Evolutionary conservation across 2,329 filamentous ascomycete species (phyloP).

Genomic region (Hymenoscyphus salicellus): DNA sequence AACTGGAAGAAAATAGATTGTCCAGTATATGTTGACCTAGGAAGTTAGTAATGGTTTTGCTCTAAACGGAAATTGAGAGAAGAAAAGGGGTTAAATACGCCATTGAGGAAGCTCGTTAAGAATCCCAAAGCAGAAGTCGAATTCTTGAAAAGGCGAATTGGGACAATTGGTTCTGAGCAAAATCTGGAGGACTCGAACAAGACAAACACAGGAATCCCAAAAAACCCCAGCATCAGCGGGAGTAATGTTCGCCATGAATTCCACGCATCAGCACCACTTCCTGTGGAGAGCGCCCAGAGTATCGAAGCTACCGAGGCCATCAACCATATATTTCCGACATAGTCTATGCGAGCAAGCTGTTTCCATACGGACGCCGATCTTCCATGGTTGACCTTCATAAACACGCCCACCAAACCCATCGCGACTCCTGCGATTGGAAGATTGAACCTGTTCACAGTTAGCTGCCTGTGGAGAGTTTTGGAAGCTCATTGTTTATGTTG

Average conservation of each 20-base stretch:
- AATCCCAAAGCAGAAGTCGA: slow-evolving; percentile 6
- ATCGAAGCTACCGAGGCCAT: background rate
- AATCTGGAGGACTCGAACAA: slow-evolving; percentile 13
- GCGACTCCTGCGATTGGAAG: background rate
- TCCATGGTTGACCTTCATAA: slow-evolving; percentile 1
- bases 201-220: slow-evolving; percentile 7
- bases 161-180: slow-evolving; percentile 8
- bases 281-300: background rate
- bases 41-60: background rate
- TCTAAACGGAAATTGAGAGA: background rate
- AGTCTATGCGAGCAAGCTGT: background rate
- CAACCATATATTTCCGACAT: background rate
- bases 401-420: background rate
- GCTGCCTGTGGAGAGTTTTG: no score
- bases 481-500: no score
- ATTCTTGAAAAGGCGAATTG: slow-evolving; percentile 11
- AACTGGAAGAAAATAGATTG: slow-evolving; percentile 15
- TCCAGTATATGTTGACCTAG: slow-evolving; percentile 13
- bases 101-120: slow-evolving; percentile 9
- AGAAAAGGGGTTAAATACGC: background rate
- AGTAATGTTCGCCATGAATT: slow-evolving; percentile 6
- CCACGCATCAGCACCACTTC: background rate
- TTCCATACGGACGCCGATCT: background rate
- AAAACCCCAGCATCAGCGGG: background rate
- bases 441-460: no score